Conservation (phyloP, 192 early-diverging fungal species). For the Diversispora epigaea region DNA sequence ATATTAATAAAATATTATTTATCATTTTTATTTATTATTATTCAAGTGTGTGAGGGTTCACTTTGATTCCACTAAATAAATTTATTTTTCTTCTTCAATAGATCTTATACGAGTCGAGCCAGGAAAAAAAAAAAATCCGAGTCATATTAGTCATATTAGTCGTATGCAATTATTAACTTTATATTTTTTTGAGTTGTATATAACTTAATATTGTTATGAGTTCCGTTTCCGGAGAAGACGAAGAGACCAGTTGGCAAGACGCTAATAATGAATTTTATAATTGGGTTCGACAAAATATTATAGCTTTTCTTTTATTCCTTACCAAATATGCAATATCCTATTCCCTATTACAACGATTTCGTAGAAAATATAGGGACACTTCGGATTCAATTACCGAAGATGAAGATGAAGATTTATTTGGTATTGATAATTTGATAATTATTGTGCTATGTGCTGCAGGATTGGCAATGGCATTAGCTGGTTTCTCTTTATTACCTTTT, state of each 20-base stretch:
- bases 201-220: not conserved
- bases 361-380: not conserved
- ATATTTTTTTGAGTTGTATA: too few relatives aligned
- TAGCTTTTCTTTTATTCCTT: conserved; percentile 26
- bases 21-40: too few relatives aligned
- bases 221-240: not conserved
- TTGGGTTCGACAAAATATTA: conserved; percentile 26
- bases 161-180: too few relatives aligned
- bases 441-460: conserved; percentile 29
- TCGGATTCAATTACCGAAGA: not conserved
- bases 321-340: conserved; percentile 25
- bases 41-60: too few relatives aligned
- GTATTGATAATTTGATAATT: conserved; percentile 29
- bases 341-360: conserved; percentile 16
- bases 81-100: too few relatives aligned
- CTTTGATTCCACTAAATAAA: too few relatives aligned
- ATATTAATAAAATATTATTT: too few relatives aligned
- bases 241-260: not conserved
- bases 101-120: too few relatives aligned
- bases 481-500: conserved; percentile 25
- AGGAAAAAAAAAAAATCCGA: too few relatives aligned
- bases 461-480: conserved; percentile 32
- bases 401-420: conserved; percentile 21
- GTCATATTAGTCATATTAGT: too few relatives aligned
- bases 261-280: conserved; percentile 18